Conservation (phyloP, 768 basidiomycete genomes). For the Termitomyces sp. region DNA sequence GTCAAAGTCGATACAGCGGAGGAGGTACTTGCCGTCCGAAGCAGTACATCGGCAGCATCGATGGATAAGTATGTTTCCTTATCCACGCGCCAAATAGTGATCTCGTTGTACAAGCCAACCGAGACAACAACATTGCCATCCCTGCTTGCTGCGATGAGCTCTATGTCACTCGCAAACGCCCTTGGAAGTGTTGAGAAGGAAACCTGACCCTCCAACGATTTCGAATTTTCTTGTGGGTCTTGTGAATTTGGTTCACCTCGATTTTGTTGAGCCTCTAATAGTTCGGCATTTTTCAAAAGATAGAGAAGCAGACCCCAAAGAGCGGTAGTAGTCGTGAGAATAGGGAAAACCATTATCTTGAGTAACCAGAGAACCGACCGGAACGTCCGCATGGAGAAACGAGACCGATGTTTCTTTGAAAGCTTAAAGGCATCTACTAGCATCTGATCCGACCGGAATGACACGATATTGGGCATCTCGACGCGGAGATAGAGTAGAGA, state of each 20-base stretch:
- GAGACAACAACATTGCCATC: constrained; percentile 64
- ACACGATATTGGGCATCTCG: constrained; percentile 74
- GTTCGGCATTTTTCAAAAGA: constrained; percentile 86
- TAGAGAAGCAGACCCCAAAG: constrained; percentile 80
- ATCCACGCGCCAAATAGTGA: constrained; percentile 61
- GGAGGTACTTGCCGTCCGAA: constrained; percentile 44
- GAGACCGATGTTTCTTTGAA: constrained; percentile 28
- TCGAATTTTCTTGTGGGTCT: constrained; percentile 22
- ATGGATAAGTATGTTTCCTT: constrained; percentile 36
- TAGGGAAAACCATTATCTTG: constrained; percentile 83
- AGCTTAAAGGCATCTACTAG: constrained; percentile 13
- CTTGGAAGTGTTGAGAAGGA: constrained; percentile 73
- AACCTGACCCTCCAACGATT: constrained; percentile 37
- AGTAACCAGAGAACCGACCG: constrained; percentile 66
- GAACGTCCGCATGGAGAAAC: constrained; percentile 43
- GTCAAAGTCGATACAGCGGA: constrained; percentile 47
- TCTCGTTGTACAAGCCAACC: constrained; percentile 75
- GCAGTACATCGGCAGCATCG: constrained; percentile 48
- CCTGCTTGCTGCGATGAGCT: constrained; percentile 66
- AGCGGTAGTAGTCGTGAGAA: constrained; percentile 65
- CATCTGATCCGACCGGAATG: constrained; percentile 45
- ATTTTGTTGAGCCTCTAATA: constrained; percentile 80
- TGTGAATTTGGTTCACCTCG: constrained; percentile 40
- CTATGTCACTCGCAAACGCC: constrained; percentile 78
- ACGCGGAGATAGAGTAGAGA: constrained; percentile 71